Evolutionary conservation across 1,284 basidiomycete species (phyloP), one percentile per base, ranked within the genome.

Genomic region (Cerrena zonata): DNA sequence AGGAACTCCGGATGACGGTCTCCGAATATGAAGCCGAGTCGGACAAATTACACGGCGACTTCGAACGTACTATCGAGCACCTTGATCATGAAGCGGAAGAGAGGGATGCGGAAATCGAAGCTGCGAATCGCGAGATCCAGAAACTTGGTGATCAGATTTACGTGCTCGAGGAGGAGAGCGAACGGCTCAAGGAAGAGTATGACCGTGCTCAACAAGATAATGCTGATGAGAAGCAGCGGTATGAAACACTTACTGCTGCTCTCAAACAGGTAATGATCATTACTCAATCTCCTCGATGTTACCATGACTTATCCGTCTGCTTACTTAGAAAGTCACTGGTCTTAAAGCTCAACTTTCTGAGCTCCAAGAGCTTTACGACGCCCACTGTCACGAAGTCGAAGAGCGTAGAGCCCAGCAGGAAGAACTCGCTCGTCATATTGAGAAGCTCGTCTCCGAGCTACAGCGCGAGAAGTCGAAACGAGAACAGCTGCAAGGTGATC

Each of bases 231-330:
- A 77, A 82, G 46, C 80, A 86, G 48, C 74, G 86, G 43, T 74
- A 91, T 4, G 86, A 91, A 57, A 83, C 80, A 19, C 70, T 93
- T 3, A 72, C 82, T 27, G 69, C 74, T 15, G 86, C 86, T 2
- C 75, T 94, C 42, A 94, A 94, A 66, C 88, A 93, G 66, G 91
- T 86, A 46, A n/a, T n/a, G 37, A 71, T 61, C 53, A 39, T 18
- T 18, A 7, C 48, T 42, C 11, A 19, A 13, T 26, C 52, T 43
- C 38, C 36, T 51, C 34, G n/a, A 26, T 13, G 37, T 15, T 25
- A 34, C 23, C 26, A 18, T 19, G 18, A 45, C 45, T 7, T 27
- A 19, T 45, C 18, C n/a, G 42, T 3, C 19, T 26, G 26, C 24
- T 30, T 58, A 45, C 48, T 43, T 62, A 90, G 87, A 89, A 88